phyloP scores from a whole-genome alignment of 148 eudicot species.

The Vaccinium myrtillus region DNA sequence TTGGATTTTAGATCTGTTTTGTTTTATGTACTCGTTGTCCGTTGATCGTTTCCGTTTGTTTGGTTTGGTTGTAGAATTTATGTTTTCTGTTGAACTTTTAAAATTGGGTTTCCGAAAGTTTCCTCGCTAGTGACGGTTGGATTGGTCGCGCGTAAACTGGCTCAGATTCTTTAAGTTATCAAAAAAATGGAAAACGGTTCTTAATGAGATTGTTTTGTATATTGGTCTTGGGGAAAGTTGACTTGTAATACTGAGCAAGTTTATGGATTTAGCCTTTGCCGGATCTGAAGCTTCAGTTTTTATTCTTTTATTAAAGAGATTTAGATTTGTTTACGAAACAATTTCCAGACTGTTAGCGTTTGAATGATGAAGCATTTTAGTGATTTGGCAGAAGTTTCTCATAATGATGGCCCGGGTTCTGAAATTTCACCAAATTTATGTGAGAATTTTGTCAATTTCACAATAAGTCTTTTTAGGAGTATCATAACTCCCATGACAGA shows the following conservation, averaged over 20 bases:
- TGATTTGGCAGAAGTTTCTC: background rate
- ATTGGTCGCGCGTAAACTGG: too few species aligned
- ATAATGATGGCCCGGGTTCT: conserved; percentile 7
- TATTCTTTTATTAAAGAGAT: background rate
- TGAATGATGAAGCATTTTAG: background rate
- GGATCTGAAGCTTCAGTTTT: conserved; percentile 14
- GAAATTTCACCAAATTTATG: background rate
- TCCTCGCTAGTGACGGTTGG: too few species aligned
- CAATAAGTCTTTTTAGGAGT: too few species aligned
- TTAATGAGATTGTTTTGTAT: background rate
- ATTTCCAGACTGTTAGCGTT: background rate
- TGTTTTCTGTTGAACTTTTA: background rate
- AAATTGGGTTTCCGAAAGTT: too few species aligned
- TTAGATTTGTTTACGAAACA: background rate
- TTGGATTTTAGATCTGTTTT: conserved; percentile 12
- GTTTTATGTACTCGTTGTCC: background rate
- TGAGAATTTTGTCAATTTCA: background rate
- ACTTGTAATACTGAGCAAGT: background rate
- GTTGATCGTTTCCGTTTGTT: background rate
- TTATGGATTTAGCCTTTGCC: conserved; percentile 2
- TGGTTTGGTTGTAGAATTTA: background rate
- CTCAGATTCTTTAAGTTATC: too few species aligned
- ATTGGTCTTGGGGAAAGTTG: background rate
- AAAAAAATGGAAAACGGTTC: background rate
- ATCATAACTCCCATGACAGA: background rate